Evolutionary conservation across 805 yeast species (phyloP), one percentile per base, ranked within the genome.

Genomic region (Spencermartinsiella europaea): DNA sequence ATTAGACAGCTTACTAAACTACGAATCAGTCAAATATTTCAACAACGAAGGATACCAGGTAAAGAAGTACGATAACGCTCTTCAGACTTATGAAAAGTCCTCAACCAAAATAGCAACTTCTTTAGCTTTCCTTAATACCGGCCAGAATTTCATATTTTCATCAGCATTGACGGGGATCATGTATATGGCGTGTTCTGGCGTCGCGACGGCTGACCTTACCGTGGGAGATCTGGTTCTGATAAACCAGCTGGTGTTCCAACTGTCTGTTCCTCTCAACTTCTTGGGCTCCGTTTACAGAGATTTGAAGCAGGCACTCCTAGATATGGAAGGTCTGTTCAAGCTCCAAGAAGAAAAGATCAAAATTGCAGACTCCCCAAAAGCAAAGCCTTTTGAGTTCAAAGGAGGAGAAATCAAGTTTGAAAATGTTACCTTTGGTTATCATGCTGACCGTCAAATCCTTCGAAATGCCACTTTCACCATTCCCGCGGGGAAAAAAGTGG

Each of bases 151-250:
- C 45, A 83, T 84, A 19, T 84, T 84, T 67, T 86, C 97, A 0
- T 67, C 85, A 35, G 98, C 99, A 1, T 70, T 93, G 52, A 93
- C 99, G 1, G 85, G 82, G 1, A 93, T 93, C 95, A 93, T 93
- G 99, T 93, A 86, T 64, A 83, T 93, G 95, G 97, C 96, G 14
- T 87, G 96, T 58, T 79, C 81, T 46, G 98, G 98, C 21, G 93
- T 93, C n/a, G 80, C 88, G 12, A 66, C 76, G 2, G 96, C 96
- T 0, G 65, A 78, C 0, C 70, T 93, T 46, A 83, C 95, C 0
- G 97, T 93, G 17, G 99, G 99, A 55, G 99, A 93, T 63, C 72
- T 93, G 60, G 98, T 93, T 17, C 72, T 93, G 50, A 91, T 93
- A 54, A 93, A 93, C 66, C 99, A 93, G 68, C 75, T 93, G 47